phyloP scores from a whole-genome alignment of 768 basidiomycete genomes.

The Rhizopogon sp. region DNA sequence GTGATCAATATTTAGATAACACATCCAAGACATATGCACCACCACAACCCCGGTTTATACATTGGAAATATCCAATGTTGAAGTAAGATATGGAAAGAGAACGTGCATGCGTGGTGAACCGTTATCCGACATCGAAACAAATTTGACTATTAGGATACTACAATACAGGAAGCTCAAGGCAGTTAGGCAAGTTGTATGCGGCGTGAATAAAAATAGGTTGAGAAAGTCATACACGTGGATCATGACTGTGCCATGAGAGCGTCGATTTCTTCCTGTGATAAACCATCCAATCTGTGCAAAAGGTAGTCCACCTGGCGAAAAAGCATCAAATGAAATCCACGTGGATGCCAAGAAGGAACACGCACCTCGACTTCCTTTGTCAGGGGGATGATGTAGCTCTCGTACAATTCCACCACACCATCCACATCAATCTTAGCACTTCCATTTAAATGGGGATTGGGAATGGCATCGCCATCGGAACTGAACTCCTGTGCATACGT shows the following conservation, averaged over 20 bases:
- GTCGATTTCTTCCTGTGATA: constrained; percentile 78
- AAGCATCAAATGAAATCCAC: background rate
- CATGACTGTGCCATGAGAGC: constrained; percentile 34
- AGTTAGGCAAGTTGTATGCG: background rate
- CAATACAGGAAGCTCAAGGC: background rate
- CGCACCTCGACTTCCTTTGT: constrained; percentile 98
- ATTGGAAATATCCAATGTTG: background rate
- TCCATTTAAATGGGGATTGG: constrained; percentile 25
- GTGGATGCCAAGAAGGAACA: constrained; percentile 5
- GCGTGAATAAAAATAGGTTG: background rate
- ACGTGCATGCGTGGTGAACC: no score
- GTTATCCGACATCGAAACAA: background rate
- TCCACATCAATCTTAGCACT: constrained; percentile 84
- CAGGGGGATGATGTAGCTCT: constrained; percentile 92
- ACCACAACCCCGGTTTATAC: no score
- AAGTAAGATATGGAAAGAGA: background rate
- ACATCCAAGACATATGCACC: no score
- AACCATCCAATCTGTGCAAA: constrained; percentile 80
- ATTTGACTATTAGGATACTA: background rate
- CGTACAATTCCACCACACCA: constrained; percentile 89
- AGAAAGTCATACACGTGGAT: background rate
- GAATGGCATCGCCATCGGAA: constrained; percentile 52
- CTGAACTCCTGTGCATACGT: constrained; percentile 82
- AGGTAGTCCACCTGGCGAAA: constrained; percentile 84
- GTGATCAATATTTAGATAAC: no score